Evolutionary conservation across 129 eudicot species (phyloP), one percentile per base, ranked within the genome.

Genomic region (Oenanthe sinensis): DNA sequence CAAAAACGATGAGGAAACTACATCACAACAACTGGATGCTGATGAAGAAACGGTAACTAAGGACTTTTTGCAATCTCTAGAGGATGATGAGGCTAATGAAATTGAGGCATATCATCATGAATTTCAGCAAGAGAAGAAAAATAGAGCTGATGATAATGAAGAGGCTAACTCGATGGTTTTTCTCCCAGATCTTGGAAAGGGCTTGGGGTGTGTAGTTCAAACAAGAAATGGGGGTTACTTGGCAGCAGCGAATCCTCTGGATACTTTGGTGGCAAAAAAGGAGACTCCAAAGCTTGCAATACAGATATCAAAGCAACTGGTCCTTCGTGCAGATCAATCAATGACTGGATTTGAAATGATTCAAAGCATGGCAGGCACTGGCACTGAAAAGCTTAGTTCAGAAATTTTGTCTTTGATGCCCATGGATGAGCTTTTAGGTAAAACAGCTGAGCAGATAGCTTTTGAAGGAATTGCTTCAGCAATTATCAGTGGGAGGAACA

Each of bases 401-500:
- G 87, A 85, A 77, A 84, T 91, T n/a, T 79, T 83, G 45, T 83
- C 96, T 44, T 48, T 88, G 82, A 95, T 92, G 99, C 94, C 99
- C 1, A 74, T 95, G 71, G 97, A 95, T 48, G 97, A 90, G 62
- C 89, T 95, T 9, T 81, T 49, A 62, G 97, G 96, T 28, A 95
- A 95, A 86, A 90, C 99, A 1, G 94, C 99, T 1, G 97, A 92
- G 79, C 97, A 92, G 79, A 87, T 90, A 55, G 97, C 99, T 37
- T 95, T 95, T 58, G 99, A 95, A 85, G 99, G 98, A 78, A 92
- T 95, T 30, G 99, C 99, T 75, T 90, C 96, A 17, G 87, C 96
- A 2, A 95, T 95, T 37, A 90, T 95, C 71, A 89, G 87, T 15
- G 97, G 99, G 22, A 71, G 99, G 75, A 91, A 85, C 90, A 95